phyloP scores from a whole-genome alignment of 1,284 basidiomycete species.

The Leccinum griseonigrum region DNA sequence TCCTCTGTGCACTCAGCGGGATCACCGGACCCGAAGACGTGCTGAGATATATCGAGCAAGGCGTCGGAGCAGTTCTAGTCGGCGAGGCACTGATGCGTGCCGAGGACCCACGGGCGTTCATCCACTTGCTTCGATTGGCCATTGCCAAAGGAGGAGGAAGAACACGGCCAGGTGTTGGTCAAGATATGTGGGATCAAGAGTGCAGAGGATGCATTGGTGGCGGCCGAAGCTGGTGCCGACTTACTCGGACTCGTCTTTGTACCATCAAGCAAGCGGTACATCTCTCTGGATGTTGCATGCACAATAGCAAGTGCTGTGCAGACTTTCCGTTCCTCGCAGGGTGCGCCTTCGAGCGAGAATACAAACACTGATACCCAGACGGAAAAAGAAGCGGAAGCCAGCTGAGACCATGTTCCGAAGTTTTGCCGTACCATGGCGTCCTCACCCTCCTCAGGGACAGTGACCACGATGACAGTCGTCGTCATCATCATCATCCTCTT shows the following conservation, averaged over 20 bases:
- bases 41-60: slow-evolving; percentile 76
- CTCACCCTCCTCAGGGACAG: too few species aligned
- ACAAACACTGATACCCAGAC: not conserved
- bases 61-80: slow-evolving; percentile 90
- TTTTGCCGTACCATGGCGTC: too few species aligned
- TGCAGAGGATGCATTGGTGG: slow-evolving; percentile 72
- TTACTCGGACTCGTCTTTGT: slow-evolving; percentile 88
- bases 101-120: slow-evolving; percentile 77
- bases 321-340: slow-evolving; percentile 28
- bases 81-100: slow-evolving; percentile 98
- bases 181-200: slow-evolving; percentile 90
- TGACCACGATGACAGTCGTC: too few species aligned
- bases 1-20: slow-evolving; percentile 91
- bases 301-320: slow-evolving; percentile 71
- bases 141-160: slow-evolving; percentile 25
- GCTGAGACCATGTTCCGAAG: too few species aligned
- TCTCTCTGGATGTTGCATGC: slow-evolving; percentile 63
- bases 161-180: slow-evolving; percentile 59
- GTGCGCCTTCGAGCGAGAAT: slow-evolving; percentile 38
- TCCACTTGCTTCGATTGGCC: slow-evolving; percentile 75
- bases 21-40: slow-evolving; percentile 84
- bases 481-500: too few species aligned
- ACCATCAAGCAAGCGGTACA: slow-evolving; percentile 64
- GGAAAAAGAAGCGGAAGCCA: not conserved
- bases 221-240: slow-evolving; percentile 84